Evolutionary conservation across 768 basidiomycete genomes (phyloP).

Genomic region (Macrolepiota albuminosa): DNA sequence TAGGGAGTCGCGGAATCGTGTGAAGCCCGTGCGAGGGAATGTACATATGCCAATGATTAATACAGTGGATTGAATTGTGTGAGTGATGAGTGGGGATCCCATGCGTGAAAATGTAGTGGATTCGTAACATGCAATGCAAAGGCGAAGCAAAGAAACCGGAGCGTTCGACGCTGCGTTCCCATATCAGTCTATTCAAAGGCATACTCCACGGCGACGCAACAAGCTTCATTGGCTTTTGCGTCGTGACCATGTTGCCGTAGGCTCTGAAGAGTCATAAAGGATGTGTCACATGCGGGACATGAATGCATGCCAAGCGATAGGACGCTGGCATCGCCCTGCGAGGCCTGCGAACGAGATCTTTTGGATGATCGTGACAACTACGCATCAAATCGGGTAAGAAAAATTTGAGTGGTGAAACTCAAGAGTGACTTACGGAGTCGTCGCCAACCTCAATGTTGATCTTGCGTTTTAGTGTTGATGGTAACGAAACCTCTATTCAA

Average conservation of each 20-base stretch:
- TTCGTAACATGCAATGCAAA: conserved; percentile 8
- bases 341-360: conserved; percentile 43
- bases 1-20: conserved; percentile 7
- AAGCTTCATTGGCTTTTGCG: conserved; percentile 59
- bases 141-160: conserved; percentile 2
- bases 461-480: conserved; percentile 47
- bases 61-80: conserved; percentile 16
- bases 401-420: not conserved
- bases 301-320: conserved; percentile 47
- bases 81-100: conserved; percentile 8
- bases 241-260: conserved; percentile 58
- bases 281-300: conserved; percentile 73
- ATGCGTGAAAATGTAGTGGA: conserved; percentile 5
- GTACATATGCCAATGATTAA: conserved; percentile 16
- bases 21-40: conserved; percentile 3
- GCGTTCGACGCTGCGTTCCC: conserved; percentile 1
- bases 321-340: conserved; percentile 29
- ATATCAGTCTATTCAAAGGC: conserved; percentile 44
- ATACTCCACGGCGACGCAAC: conserved; percentile 70
- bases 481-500: conserved; percentile 22
- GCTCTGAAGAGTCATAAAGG: conserved; percentile 53
- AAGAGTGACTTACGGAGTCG: conserved; percentile 27
- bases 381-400: conserved; percentile 9
- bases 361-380: conserved; percentile 54
- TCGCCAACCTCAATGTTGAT: conserved; percentile 41